These are phyloP conservation scores for Mucor plumbeus DNA, from an alignment of 371 early-diverging fungal genomes.

Conservation along the genomic window DNA sequence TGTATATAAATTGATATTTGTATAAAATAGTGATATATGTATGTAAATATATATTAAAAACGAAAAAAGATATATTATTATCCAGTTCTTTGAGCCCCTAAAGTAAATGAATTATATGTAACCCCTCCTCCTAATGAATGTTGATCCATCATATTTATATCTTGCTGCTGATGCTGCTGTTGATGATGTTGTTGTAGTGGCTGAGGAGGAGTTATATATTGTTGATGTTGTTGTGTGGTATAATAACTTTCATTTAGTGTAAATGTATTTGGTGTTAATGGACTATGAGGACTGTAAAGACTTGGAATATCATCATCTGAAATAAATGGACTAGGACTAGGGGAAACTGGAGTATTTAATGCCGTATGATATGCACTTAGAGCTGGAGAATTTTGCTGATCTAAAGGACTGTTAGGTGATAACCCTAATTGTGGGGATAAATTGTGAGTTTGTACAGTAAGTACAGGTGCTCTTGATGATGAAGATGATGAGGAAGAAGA, in stretches of 20 bases:
- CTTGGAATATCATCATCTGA: conserved; percentile 35
- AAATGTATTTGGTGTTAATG: conserved; percentile 21
- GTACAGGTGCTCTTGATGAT: conserved; percentile 16
- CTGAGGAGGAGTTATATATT: neutral
- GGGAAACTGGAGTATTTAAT: conserved; percentile 38
- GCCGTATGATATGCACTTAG: conserved; percentile 40
- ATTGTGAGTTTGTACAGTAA: conserved; percentile 39
- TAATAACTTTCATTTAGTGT: conserved; percentile 2
- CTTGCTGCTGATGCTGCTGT: neutral
- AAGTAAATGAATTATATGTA: conserved; percentile 5
- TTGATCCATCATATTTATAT: conserved; percentile 15
- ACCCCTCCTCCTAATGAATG: conserved; percentile 7
- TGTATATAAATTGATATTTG: neutral
- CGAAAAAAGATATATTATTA: neutral
- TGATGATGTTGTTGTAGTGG: neutral
- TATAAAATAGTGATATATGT: neutral
- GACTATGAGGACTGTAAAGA: conserved; percentile 32
- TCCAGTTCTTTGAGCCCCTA: conserved; percentile 12
- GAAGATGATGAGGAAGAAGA: neutral
- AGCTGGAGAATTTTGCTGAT: conserved; percentile 26
- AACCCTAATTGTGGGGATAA: conserved; percentile 18
- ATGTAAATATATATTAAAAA: neutral
- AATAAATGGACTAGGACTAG: conserved; percentile 35
- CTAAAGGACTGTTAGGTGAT: conserved; percentile 1
- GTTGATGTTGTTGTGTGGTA: conserved; percentile 2